Evolutionary conservation across 352 stramenopile species (phyloP).

Genomic region (Phytophthora niederhauseri): DNA sequence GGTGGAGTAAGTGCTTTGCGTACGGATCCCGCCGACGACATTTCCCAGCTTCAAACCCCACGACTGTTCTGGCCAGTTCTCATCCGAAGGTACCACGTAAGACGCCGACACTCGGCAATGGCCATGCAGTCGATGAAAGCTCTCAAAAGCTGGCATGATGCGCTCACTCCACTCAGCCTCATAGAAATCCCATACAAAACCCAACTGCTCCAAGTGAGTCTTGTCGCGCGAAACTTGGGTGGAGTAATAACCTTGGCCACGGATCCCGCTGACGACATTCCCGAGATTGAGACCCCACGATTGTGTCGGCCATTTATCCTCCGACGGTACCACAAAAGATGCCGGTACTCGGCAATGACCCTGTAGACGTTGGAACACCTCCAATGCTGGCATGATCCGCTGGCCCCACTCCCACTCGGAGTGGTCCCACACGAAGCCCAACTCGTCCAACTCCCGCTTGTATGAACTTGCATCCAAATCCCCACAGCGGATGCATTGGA

Average conservation of each 20-base stretch:
- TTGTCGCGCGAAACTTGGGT: background rate
- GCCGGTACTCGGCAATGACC: constrained; percentile 30
- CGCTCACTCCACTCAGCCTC: constrained; percentile 44
- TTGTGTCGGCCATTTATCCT: constrained; percentile 35
- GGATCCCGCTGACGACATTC: constrained; percentile 41
- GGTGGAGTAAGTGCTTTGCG: too few relatives aligned
- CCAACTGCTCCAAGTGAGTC: constrained; percentile 25
- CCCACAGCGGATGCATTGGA: constrained; percentile 48
- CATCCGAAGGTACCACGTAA: constrained; percentile 47
- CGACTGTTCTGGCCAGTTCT: constrained; percentile 36
- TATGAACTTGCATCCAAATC: constrained; percentile 26
- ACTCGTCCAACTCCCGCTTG: constrained; percentile 12
- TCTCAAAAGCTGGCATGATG: constrained; percentile 43
- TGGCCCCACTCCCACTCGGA: constrained; percentile 42
- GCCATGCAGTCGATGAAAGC: constrained; percentile 32
- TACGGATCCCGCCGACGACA: too few relatives aligned
- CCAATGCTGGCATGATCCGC: constrained; percentile 43
- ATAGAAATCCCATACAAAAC: constrained; percentile 45
- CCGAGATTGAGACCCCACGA: constrained; percentile 35
- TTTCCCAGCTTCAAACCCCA: constrained; percentile 33
- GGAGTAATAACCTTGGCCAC: background rate
- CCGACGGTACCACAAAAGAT: constrained; percentile 45
- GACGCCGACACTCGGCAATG: constrained; percentile 30
- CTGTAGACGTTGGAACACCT: constrained; percentile 34
- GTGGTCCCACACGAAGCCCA: constrained; percentile 53